A percentile compares a stretch with the other conserved stretches of the same genome.
These are phyloP conservation scores for Suillus hirtellus DNA, from an alignment of 768 basidiomycete genomes.

Conservation along the genomic window DNA sequence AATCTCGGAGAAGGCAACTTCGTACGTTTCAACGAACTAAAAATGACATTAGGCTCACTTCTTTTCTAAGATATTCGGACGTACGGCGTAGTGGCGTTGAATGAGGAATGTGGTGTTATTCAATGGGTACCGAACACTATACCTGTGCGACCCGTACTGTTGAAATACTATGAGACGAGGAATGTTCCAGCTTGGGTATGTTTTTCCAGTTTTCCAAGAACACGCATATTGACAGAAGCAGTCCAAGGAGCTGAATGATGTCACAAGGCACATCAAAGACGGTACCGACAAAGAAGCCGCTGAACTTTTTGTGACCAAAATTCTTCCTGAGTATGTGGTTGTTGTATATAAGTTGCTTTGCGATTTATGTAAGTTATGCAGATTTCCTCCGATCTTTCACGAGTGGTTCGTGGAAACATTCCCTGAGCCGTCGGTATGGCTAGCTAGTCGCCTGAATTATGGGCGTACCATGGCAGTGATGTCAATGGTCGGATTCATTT, in stretches of 20 bases:
- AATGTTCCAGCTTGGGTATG: conserved; percentile 52
- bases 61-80: conserved; percentile 73
- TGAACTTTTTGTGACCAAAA: conserved; percentile 48
- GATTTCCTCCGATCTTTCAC: conserved; percentile 85
- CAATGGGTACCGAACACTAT: conserved; percentile 98
- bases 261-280: conserved; percentile 54
- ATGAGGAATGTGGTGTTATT: conserved; percentile 96
- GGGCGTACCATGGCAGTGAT: conserved; percentile 92
- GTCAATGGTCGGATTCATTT: conserved; percentile 97
- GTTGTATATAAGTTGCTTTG: not conserved
- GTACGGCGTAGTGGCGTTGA: conserved; percentile 97
- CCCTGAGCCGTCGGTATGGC: conserved; percentile 95
- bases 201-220: not conserved
- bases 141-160: conserved; percentile 75
- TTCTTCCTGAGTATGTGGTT: conserved; percentile 56
- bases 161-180: conserved; percentile 61
- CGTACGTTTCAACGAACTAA: conserved; percentile 50
- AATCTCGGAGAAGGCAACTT: conserved; percentile 86
- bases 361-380: conserved; percentile 26
- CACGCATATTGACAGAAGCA: conserved; percentile 23
- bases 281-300: conserved; percentile 49
- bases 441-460: conserved; percentile 84
- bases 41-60: not conserved
- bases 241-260: conserved; percentile 45
- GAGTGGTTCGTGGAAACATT: conserved; percentile 98